phyloP scores from a whole-genome alignment of 306 rosid species.

The Sophora flavescens region DNA sequence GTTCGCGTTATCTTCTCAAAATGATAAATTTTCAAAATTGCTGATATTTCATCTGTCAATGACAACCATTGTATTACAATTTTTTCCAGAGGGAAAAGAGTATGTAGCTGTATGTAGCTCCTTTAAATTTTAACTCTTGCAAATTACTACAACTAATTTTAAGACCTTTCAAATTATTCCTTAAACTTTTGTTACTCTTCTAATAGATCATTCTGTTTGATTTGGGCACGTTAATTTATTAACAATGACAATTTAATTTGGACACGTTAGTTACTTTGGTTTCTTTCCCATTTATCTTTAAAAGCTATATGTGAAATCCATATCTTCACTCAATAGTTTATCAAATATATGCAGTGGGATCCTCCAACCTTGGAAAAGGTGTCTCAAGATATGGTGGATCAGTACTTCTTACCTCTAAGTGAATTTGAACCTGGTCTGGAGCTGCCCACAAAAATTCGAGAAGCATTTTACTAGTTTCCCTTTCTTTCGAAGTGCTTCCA shows the following conservation, averaged over 20 bases:
- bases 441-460: slow-evolving; percentile 72
- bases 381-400: slow-evolving; percentile 82
- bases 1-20: slow-evolving; percentile 3
- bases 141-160: neutral
- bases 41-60: slow-evolving; percentile 14
- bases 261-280: neutral
- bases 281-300: neutral
- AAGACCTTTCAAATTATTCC: neutral
- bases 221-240: neutral
- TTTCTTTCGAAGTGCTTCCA: slow-evolving; percentile 5
- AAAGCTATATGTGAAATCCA: slow-evolving; percentile 1
- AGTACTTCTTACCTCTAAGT: slow-evolving; percentile 70
- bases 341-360: slow-evolving; percentile 78
- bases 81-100: neutral
- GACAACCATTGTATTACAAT: neutral
- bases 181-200: neutral
- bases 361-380: slow-evolving; percentile 90
- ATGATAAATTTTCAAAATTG: neutral
- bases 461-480: slow-evolving; percentile 64
- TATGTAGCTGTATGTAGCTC: too few relatives aligned
- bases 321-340: slow-evolving; percentile 4
- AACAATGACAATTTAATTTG: too few relatives aligned
- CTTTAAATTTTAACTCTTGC: too few relatives aligned
- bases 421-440: slow-evolving; percentile 78
- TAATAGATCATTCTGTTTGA: neutral